Percentiles rank a stretch among this genome's conserved stretches.
These are phyloP conservation scores for Wallacemonas sp. DNA, from an alignment of 208 protist genomes.

Conservation along the genomic window DNA sequence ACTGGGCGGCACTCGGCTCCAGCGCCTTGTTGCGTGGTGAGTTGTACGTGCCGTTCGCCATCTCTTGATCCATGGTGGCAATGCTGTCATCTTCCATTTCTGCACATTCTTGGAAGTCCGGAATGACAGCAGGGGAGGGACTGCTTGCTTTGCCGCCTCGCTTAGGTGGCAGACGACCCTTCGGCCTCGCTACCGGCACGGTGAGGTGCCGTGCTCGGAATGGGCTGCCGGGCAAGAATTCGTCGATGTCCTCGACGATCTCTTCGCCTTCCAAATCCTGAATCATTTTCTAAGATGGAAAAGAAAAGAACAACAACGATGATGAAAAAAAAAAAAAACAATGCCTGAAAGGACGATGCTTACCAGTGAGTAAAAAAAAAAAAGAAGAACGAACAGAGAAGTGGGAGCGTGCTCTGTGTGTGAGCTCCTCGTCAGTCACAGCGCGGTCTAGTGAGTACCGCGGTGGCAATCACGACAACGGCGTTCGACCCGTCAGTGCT, in stretches of 20 bases:
- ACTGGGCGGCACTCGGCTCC: not conserved
- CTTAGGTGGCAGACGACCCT: conserved; percentile 32
- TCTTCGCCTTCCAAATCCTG: conserved; percentile 31
- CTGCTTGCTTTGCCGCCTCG: conserved; percentile 2
- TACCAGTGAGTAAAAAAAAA: not conserved
- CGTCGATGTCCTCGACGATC: conserved; percentile 45
- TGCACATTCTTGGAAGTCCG: conserved; percentile 20
- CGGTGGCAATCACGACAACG: too few species aligned
- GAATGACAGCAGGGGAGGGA: conserved; percentile 15
- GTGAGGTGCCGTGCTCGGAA: conserved; percentile 20
- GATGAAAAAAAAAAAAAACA: not conserved
- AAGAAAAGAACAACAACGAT: conserved; percentile 13
- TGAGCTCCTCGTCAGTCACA: too few species aligned
- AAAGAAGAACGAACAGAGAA: too few species aligned
- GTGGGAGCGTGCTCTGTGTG: not conserved
- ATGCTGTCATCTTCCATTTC: conserved; percentile 26
- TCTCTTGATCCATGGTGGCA: conserved; percentile 5
- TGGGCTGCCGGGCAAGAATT: conserved; percentile 38
- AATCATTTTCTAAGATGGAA: conserved; percentile 16
- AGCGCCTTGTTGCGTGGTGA: not conserved
- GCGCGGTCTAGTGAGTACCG: too few species aligned
- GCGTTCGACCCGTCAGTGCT: too few species aligned
- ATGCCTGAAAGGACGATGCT: not conserved
- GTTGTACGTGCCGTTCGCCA: conserved; percentile 7
- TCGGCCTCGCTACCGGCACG: conserved; percentile 10